Conservation (phyloP, 2,329 filamentous ascomycete species). For the Alternaria brassicae region DNA sequence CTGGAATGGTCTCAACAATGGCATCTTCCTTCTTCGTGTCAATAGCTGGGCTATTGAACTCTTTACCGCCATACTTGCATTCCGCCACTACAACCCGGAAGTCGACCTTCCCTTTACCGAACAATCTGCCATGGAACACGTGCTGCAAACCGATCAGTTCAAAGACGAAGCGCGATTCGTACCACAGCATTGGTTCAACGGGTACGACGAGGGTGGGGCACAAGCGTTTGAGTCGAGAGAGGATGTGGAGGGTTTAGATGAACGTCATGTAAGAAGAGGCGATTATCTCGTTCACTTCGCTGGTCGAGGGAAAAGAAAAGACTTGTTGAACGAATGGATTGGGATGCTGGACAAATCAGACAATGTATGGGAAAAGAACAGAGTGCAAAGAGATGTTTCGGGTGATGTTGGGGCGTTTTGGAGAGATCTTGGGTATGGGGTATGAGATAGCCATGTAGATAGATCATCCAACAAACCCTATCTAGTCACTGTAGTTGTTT, state of each 20-base stretch:
- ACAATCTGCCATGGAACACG: conserved; percentile 52
- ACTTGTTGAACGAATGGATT: conserved; percentile 48
- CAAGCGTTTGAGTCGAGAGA: conserved; percentile 24
- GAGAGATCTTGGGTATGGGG: conserved; percentile 11
- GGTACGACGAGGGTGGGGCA: conserved; percentile 46
- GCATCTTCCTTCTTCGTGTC: conserved; percentile 54
- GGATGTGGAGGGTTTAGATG: conserved; percentile 46
- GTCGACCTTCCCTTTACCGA: conserved; percentile 48
- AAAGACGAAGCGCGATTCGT: conserved; percentile 42
- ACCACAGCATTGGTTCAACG: conserved; percentile 56
- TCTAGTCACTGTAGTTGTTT: background rate
- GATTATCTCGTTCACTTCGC: conserved; percentile 56
- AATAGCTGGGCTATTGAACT: conserved; percentile 50
- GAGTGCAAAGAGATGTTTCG: conserved; percentile 33
- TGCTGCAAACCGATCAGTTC: conserved; percentile 48
- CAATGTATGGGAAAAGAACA: conserved; percentile 32
- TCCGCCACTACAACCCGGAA: conserved; percentile 50
- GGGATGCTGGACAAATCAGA: conserved; percentile 21
- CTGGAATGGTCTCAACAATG: conserved; percentile 54
- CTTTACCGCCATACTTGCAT: conserved; percentile 51
- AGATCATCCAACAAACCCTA: background rate
- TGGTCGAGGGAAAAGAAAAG: conserved; percentile 44
- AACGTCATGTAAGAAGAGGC: conserved; percentile 49
- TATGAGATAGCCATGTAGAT: background rate
- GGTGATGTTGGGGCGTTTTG: conserved; percentile 35